Evolutionary conservation across 2,329 filamentous ascomycete species (phyloP).

Genomic region (Alternaria solani): DNA sequence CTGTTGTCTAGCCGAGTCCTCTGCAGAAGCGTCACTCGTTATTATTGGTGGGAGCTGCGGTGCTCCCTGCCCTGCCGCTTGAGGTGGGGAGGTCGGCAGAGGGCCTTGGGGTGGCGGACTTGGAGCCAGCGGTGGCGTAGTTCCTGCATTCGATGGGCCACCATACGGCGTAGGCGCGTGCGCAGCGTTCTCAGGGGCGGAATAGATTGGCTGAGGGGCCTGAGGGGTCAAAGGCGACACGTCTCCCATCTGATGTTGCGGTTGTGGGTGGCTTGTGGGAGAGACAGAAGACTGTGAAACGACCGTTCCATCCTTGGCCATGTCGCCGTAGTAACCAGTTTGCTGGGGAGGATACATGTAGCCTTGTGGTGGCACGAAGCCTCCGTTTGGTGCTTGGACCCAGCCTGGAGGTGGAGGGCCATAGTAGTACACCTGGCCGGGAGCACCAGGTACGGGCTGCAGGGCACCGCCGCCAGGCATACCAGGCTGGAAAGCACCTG

Average conservation of each 20-base stretch:
- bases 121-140: background rate
- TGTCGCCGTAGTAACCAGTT: constrained; percentile 26
- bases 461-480: constrained; percentile 1
- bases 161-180: background rate
- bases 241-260: constrained; percentile 10
- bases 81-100: constrained; percentile 10
- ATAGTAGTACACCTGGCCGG: constrained; percentile 35
- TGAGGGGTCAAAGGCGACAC: constrained; percentile 17
- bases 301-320: constrained; percentile 21
- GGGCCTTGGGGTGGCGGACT: constrained; percentile 15
- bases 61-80: background rate
- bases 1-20: background rate
- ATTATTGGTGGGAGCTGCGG: constrained; percentile 5
- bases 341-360: constrained; percentile 24
- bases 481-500: constrained; percentile 14
- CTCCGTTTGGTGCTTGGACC: constrained; percentile 28
- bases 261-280: background rate
- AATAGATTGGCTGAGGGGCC: constrained; percentile 23
- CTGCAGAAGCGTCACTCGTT: constrained; percentile 7
- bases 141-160: background rate
- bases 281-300: constrained; percentile 22
- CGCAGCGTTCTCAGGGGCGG: constrained; percentile 11
- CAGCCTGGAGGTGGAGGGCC: constrained; percentile 33
- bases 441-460: constrained; percentile 15
- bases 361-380: constrained; percentile 29